A percentile compares a stretch with the other conserved stretches of the same genome.
These are phyloP conservation scores for Dryas drummondii DNA, from an alignment of 306 rosid genomes.

Conservation along the genomic window DNA sequence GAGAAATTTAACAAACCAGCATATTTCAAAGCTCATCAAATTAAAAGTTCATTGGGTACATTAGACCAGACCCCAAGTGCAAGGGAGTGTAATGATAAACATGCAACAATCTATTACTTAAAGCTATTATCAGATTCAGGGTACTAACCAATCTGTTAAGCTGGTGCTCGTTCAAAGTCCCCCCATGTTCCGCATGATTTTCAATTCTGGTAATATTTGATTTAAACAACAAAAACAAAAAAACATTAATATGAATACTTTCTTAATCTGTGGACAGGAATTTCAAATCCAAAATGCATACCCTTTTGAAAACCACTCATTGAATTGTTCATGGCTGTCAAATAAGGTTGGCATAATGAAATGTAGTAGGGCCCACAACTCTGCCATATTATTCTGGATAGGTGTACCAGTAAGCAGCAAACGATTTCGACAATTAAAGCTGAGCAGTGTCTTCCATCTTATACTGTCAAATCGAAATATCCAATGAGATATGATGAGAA, in stretches of 20 bases:
- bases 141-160: slow-evolving; percentile 88
- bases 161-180: slow-evolving; percentile 96
- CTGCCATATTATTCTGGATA: slow-evolving; percentile 97
- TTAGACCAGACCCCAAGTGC: background rate
- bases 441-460: slow-evolving; percentile 99
- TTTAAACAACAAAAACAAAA: background rate
- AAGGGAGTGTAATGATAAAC: background rate
- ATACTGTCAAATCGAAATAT: slow-evolving; percentile 59
- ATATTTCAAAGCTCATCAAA: background rate
- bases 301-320: slow-evolving; percentile 99
- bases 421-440: slow-evolving; percentile 97
- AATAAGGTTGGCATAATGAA: slow-evolving; percentile 97
- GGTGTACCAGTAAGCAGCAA: slow-evolving; percentile 95
- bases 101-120: background rate
- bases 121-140: background rate
- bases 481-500: slow-evolving; percentile 12
- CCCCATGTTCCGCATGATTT: slow-evolving; percentile 98
- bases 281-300: slow-evolving; percentile 35
- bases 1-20: background rate
- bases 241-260: slow-evolving; percentile 19
- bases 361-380: slow-evolving; percentile 97
- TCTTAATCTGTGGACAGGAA: slow-evolving; percentile 12
- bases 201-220: slow-evolving; percentile 63
- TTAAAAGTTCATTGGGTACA: background rate
- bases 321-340: slow-evolving; percentile 97